Evolutionary conservation across 768 basidiomycete genomes (phyloP).

Genomic region (Boletus huronensis): DNA sequence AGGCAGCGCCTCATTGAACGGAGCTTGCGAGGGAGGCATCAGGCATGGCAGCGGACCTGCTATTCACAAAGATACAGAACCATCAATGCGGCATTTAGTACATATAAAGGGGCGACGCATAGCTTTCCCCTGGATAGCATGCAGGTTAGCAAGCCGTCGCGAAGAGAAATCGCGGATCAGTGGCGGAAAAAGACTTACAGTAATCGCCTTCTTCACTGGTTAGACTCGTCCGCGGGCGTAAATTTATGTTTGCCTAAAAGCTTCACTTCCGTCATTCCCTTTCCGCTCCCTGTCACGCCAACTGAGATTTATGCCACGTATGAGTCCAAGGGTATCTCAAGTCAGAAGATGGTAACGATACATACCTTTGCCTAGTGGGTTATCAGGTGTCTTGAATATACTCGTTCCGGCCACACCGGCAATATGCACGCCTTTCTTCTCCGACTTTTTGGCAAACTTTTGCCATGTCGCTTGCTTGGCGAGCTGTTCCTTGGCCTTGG

Average conservation of each 20-base stretch:
- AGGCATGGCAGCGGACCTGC: slow-evolving; percentile 20
- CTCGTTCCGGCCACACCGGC: slow-evolving; percentile 86
- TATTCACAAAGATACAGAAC: slow-evolving; percentile 25
- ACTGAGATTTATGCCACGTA: slow-evolving; percentile 42
- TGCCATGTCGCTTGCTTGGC: slow-evolving; percentile 87
- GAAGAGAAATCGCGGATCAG: background rate
- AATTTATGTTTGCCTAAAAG: slow-evolving; percentile 76
- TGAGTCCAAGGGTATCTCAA: slow-evolving; percentile 7
- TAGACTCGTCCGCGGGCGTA: slow-evolving; percentile 44
- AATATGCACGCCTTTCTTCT: slow-evolving; percentile 89
- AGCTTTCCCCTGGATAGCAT: slow-evolving; percentile 9
- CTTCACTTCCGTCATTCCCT: slow-evolving; percentile 81
- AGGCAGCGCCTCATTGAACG: slow-evolving; percentile 6
- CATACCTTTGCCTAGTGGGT: slow-evolving; percentile 81
- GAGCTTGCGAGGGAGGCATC: slow-evolving; percentile 8
- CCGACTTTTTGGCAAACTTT: slow-evolving; percentile 92
- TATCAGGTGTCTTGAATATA: slow-evolving; percentile 93
- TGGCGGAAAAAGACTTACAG: slow-evolving; percentile 4
- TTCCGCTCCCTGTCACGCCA: slow-evolving; percentile 88
- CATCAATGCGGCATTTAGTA: slow-evolving; percentile 16
- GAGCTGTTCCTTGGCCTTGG: slow-evolving; percentile 85
- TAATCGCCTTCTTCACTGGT: slow-evolving; percentile 20
- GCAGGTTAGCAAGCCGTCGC: slow-evolving; percentile 9
- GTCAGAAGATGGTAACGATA: slow-evolving; percentile 22
- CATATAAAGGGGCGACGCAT: slow-evolving; percentile 19